A percentile compares a stretch with the other conserved stretches of the same genome.
Conservation (phyloP, 768 basidiomycete genomes). For the Termitomyces sp. region DNA sequence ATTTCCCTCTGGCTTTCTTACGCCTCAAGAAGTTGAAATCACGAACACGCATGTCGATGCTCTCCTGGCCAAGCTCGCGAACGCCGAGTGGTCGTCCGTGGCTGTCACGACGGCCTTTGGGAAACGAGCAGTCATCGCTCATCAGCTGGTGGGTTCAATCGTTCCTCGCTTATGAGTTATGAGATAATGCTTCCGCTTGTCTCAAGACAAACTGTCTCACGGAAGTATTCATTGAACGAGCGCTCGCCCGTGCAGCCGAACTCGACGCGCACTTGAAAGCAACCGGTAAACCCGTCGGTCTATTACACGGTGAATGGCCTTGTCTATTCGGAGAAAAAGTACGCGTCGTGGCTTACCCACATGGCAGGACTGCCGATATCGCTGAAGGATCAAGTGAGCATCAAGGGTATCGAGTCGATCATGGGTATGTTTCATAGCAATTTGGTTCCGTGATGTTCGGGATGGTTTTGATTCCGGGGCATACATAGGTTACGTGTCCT, state of each 20-base stretch:
- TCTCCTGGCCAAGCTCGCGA: slow-evolving; percentile 51
- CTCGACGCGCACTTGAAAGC: slow-evolving; percentile 58
- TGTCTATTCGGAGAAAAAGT: slow-evolving; percentile 3
- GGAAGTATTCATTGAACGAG: slow-evolving; percentile 74
- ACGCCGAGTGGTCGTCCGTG: slow-evolving; percentile 54
- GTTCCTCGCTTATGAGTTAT: not conserved
- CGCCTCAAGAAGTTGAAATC: slow-evolving; percentile 28
- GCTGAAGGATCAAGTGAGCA: slow-evolving; percentile 67
- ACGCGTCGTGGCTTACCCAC: not conserved
- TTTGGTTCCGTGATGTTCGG: not conserved
- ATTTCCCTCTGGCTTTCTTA: slow-evolving; percentile 23
- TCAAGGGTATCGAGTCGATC: slow-evolving; percentile 65
- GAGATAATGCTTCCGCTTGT: not conserved
- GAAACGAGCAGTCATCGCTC: slow-evolving; percentile 69
- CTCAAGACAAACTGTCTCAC: slow-evolving; percentile 74
- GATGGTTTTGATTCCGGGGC: not conserved
- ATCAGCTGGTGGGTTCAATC: slow-evolving; percentile 55
- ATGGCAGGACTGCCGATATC: slow-evolving; percentile 53
- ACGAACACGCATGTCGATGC: slow-evolving; percentile 37
- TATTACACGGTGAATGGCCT: slow-evolving; percentile 52
- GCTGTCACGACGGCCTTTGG: slow-evolving; percentile 70
- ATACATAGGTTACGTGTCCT: slow-evolving; percentile 66
- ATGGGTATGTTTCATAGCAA: slow-evolving; percentile 54
- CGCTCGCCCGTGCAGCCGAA: slow-evolving; percentile 56
- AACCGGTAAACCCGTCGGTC: slow-evolving; percentile 65